These are phyloP conservation scores for Cladobotryum protrusum DNA, from an alignment of 2,329 filamentous ascomycete species.

Conservation along the genomic window DNA sequence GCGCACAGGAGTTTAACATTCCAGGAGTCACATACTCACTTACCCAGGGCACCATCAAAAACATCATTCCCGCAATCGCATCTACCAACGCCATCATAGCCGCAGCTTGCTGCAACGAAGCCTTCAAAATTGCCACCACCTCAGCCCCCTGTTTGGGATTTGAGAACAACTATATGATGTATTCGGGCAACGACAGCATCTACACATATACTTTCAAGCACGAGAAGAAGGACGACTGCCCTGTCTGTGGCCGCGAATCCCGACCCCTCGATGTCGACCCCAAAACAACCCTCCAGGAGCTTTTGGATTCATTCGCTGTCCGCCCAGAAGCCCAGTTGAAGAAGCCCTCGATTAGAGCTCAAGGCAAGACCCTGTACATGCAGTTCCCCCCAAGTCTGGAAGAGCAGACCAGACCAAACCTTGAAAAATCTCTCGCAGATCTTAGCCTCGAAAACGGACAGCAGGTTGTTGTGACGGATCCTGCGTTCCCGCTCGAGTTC, in stretches of 20 bases:
- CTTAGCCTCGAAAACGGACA: constrained; percentile 70
- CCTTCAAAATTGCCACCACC: constrained; percentile 83
- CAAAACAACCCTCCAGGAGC: constrained; percentile 68
- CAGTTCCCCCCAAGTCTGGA: constrained; percentile 76
- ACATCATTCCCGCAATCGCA: constrained; percentile 97
- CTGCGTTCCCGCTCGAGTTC: constrained; percentile 73
- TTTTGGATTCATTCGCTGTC: constrained; percentile 76
- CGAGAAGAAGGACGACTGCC: constrained; percentile 89
- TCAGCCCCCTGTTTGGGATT: constrained; percentile 73
- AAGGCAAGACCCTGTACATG: constrained; percentile 85
- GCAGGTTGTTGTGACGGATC: constrained; percentile 87
- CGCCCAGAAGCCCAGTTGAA: constrained; percentile 89
- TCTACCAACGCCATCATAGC: constrained; percentile 97
- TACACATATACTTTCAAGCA: constrained; percentile 98
- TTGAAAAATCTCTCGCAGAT: constrained; percentile 70
- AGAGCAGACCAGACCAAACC: constrained; percentile 75
- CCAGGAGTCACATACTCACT: constrained; percentile 88
- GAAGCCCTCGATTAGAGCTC: constrained; percentile 75
- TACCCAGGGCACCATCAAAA: constrained; percentile 97
- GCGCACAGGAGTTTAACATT: constrained; percentile 85
- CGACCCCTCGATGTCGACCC: constrained; percentile 68
- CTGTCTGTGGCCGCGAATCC: constrained; percentile 82
- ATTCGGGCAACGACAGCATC: constrained; percentile 89
- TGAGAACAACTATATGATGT: constrained; percentile 97
- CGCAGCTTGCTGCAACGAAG: constrained; percentile 93